A percentile compares a stretch with the other conserved stretches of the same genome.
Conservation (phyloP, 2,329 filamentous ascomycete genomes). For the Rosellinia necatrix region DNA sequence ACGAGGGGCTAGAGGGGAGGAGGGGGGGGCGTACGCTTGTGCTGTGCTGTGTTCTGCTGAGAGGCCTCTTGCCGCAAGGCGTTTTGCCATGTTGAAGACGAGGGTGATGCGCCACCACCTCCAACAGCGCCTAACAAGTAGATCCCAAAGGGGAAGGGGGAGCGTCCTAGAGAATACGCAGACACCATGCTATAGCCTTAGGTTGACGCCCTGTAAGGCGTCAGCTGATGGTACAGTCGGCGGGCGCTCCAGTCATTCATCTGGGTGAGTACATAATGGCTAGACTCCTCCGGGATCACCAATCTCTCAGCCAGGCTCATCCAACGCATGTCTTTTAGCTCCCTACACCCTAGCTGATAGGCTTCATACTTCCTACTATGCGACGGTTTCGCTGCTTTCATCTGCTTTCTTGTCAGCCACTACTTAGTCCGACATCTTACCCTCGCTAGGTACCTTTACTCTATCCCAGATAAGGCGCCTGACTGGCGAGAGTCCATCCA, state of each 20-base stretch:
- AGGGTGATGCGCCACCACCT: too few species aligned
- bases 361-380: background rate
- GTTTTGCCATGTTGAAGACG: too few species aligned
- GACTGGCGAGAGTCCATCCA: background rate
- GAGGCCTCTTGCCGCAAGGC: too few species aligned
- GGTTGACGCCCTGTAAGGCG: background rate
- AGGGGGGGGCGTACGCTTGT: background rate
- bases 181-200: background rate
- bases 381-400: background rate
- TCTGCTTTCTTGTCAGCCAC: too few species aligned
- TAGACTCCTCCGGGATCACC: too few species aligned
- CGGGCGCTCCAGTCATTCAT: too few species aligned
- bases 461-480: background rate
- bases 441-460: background rate
- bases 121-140: background rate
- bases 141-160: too few species aligned
- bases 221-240: constrained; percentile 2
- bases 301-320: too few species aligned
- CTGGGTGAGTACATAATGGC: too few species aligned
- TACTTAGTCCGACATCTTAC: background rate
- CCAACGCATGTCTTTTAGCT: background rate
- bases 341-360: background rate
- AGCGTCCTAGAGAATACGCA: background rate
- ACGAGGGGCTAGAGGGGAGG: background rate
- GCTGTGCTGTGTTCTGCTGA: too few species aligned